Evolutionary conservation across 1,284 basidiomycete species (phyloP).

Genomic region (Malassezia sp.): DNA sequence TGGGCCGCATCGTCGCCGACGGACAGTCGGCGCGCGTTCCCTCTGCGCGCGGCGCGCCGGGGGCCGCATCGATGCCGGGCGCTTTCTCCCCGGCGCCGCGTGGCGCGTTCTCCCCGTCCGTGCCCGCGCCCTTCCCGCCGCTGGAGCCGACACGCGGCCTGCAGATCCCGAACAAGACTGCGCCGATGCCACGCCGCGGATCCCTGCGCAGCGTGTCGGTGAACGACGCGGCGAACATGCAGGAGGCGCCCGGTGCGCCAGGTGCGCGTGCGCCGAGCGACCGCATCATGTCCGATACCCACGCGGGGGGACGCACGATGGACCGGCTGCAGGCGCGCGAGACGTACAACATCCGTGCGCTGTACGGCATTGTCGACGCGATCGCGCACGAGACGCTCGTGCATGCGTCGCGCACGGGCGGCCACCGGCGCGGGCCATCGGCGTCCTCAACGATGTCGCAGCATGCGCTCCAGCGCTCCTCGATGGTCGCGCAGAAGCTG

Average conservation of each 20-base stretch:
- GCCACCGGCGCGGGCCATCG: neutral
- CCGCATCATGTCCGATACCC: constrained; percentile 11
- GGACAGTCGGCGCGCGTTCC: neutral
- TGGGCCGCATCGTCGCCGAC: neutral
- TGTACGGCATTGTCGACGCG: constrained; percentile 18
- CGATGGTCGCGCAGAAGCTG: constrained; percentile 9
- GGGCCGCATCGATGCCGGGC: no score
- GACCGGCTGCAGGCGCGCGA: constrained; percentile 8
- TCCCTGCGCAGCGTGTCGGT: constrained; percentile 16
- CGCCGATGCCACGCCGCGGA: constrained; percentile 4
- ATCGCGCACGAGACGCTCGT: constrained; percentile 5
- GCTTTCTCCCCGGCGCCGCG: no score
- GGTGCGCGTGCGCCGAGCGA: constrained; percentile 1
- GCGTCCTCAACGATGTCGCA: neutral
- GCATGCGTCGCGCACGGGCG: neutral
- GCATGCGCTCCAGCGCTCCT: constrained; percentile 5
- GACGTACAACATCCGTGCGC: constrained; percentile 15
- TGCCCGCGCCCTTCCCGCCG: neutral
- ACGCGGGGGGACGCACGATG: constrained; percentile 9
- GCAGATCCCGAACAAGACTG: constrained; percentile 8
- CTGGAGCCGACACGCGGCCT: neutral
- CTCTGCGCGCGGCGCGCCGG: neutral
- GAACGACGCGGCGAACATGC: constrained; percentile 2
- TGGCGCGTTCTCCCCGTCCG: no score
- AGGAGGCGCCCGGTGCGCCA: neutral